Evolutionary conservation across 208 protist species (phyloP).

Genomic region (Borovskyia barvae): DNA sequence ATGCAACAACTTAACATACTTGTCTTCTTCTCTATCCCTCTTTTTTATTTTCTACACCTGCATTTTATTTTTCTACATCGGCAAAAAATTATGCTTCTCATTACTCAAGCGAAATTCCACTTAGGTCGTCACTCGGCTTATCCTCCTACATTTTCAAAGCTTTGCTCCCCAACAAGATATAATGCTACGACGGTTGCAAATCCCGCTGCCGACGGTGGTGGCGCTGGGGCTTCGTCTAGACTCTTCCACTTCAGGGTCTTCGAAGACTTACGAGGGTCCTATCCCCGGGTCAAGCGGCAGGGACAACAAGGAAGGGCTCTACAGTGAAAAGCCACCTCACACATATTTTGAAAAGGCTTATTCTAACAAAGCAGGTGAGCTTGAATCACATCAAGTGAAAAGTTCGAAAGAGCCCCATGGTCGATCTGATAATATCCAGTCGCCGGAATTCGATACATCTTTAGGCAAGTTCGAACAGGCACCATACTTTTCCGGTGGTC

Average conservation of each 20-base stretch:
- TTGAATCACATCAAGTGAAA: conserved; percentile 31
- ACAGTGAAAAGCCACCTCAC: conserved; percentile 32
- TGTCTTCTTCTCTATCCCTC: neutral
- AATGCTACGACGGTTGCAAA: conserved; percentile 13
- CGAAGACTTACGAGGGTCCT: conserved; percentile 2
- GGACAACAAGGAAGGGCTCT: conserved; percentile 64
- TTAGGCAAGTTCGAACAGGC: conserved; percentile 83
- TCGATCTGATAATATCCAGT: conserved; percentile 75
- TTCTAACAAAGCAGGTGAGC: conserved; percentile 35
- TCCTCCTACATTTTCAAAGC: too few species aligned
- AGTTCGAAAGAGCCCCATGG: conserved; percentile 42
- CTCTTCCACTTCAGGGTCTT: neutral
- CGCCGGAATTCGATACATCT: conserved; percentile 74
- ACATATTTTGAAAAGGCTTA: conserved; percentile 76
- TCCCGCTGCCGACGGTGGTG: conserved; percentile 7
- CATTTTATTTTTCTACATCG: neutral
- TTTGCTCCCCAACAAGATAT: neutral
- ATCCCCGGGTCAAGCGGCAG: conserved; percentile 44
- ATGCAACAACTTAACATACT: neutral
- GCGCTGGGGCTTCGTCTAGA: conserved; percentile 10
- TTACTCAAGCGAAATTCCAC: too few species aligned
- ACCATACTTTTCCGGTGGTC: conserved; percentile 77
- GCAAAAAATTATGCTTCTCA: neutral
- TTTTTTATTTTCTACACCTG: neutral
- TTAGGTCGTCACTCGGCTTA: too few species aligned